Percentiles rank a stretch among this genome's conserved stretches.
Conservation (phyloP, 1,139 yeast species). For the Arxiozyma slooffiae region DNA sequence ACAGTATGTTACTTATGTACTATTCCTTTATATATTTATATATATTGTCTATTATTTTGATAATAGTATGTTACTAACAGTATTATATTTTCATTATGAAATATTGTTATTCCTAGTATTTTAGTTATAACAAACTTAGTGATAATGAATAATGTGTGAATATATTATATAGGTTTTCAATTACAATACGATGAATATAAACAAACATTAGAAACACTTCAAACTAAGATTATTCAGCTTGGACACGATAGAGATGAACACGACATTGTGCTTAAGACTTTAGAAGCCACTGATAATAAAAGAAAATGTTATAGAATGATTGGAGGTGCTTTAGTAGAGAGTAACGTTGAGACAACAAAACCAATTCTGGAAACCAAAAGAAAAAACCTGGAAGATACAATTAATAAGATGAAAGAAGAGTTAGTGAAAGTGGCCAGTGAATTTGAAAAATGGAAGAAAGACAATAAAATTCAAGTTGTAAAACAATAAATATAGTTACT, state of each 20-base stretch:
- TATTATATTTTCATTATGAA: too few species aligned
- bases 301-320: conserved; percentile 89
- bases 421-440: conserved; percentile 41
- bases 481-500: conserved; percentile 28
- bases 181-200: conserved; percentile 53
- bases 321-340: conserved; percentile 85
- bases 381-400: conserved; percentile 37
- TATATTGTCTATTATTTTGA: not conserved
- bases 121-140: not conserved
- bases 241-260: conserved; percentile 44
- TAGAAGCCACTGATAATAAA: conserved; percentile 38
- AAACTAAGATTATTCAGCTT: conserved; percentile 45
- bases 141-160: not conserved
- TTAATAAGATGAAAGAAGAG: conserved; percentile 39
- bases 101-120: not conserved
- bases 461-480: conserved; percentile 56
- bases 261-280: conserved; percentile 46
- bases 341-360: conserved; percentile 64
- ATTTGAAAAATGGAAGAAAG: conserved; percentile 59
- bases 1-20: not conserved
- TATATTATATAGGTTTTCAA: conserved; percentile 37
- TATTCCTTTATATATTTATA: not conserved
- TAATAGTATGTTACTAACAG: not conserved
- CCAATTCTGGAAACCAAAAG: conserved; percentile 57
- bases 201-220: conserved; percentile 47